Evolutionary conservation across 768 basidiomycete genomes (phyloP).

Genomic region (Imleria badia): DNA sequence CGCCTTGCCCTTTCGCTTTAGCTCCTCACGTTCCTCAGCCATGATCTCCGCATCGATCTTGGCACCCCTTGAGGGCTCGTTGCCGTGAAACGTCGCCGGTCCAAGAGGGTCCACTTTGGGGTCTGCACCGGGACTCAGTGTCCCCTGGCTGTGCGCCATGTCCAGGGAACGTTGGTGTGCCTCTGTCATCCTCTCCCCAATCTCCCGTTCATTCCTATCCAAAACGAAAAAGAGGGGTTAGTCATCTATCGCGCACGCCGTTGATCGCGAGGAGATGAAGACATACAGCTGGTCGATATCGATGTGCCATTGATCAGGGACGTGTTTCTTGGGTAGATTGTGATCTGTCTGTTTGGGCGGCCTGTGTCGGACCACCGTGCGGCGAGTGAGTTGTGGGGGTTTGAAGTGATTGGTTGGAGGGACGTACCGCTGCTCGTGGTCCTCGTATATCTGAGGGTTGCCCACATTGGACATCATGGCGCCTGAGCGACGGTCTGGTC

Average conservation of each 20-base stretch:
- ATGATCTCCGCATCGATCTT: slow-evolving; percentile 57
- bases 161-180: slow-evolving; percentile 33
- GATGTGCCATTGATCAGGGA: slow-evolving; percentile 36
- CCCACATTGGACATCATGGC: slow-evolving; percentile 54
- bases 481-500: slow-evolving; percentile 20
- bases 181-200: slow-evolving; percentile 39
- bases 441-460: slow-evolving; percentile 48
- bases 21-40: slow-evolving; percentile 47
- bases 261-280: background rate
- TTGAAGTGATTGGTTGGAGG: background rate
- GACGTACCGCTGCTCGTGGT: slow-evolving; percentile 47
- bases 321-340: slow-evolving; percentile 28
- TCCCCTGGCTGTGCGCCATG: slow-evolving; percentile 24
- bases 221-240: background rate
- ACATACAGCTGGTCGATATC: slow-evolving; percentile 33
- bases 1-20: slow-evolving; percentile 44
- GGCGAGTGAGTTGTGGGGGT: background rate
- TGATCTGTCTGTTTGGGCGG: slow-evolving; percentile 23
- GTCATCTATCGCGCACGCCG: background rate
- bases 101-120: slow-evolving; percentile 45
- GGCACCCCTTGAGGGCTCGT: slow-evolving; percentile 58
- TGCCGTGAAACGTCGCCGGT: slow-evolving; percentile 52
- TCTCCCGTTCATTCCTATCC: slow-evolving; percentile 43
- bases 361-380: too few relatives aligned
- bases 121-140: slow-evolving; percentile 28